Base-by-base conservation (phyloP, 371 early-diverging fungal species). In the Syncephalastrum racemosum region DNA sequence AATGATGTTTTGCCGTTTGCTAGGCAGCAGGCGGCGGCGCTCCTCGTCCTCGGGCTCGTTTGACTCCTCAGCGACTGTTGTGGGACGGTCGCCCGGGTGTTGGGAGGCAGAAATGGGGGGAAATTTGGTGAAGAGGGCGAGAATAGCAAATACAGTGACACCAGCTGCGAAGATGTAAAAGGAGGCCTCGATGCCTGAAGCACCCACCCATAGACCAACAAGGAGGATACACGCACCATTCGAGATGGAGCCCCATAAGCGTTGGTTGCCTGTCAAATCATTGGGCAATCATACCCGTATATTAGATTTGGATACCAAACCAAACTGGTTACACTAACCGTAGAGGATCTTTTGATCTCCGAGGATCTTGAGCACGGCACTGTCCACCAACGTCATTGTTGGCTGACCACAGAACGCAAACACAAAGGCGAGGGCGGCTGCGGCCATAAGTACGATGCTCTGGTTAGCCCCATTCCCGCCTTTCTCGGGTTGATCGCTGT, bases 401-500 rank as follows among this genome's bases (percentile, higher is more conserved):
- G 77, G 77, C 15, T 68, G 67, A 0, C 73, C 77, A 50, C 72
- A 76, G 31, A 76, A 76, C 2, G 77, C 73, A 67, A 70, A 76
- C 18, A 64, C 44, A 5, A 72, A 51, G 5, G 71, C 77, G 23
- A 73, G 43, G 2, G 48, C 18, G 4, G 60, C 44, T 10, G 48
- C n/a, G 12, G 54, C 39, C 23, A 12, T 25, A 2, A 20, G 19
- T 6, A 27, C 18, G 3, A 46, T 31, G 36, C 36, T 5, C 10
- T 31, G 36, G 20, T 12, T 24, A 41, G 6, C 40, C 39, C 41
- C 24, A 41, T 18, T 14, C 39, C 41, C 24, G 36, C 10, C 36
- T 8, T 31, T 7, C 0, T 31, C 36, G 10, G 36, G 36, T 12
- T 31, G 36, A 24, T 41, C 18, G 25, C 20, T 15, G 13, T 44